These are phyloP conservation scores for Neonothopanus nambi DNA, from an alignment of 1,284 basidiomycete species.

Conservation along the genomic window DNA sequence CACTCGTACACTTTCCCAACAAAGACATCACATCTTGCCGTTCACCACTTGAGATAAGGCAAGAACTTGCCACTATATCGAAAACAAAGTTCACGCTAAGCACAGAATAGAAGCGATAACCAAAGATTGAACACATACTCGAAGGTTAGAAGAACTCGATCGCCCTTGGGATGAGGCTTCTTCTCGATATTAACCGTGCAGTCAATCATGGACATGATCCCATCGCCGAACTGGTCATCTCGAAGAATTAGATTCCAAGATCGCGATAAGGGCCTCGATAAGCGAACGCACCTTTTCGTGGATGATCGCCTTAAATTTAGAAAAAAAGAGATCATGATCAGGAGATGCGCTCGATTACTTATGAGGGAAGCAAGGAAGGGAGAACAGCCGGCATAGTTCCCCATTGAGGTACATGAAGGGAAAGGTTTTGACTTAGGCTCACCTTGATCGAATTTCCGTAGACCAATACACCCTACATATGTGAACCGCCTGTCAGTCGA, in stretches of 20 bases:
- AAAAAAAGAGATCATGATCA: background rate
- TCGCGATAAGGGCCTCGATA: background rate
- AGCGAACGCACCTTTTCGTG: slow-evolving; percentile 72
- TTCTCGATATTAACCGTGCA: slow-evolving; percentile 74
- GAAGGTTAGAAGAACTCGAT: slow-evolving; percentile 80
- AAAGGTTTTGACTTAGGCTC: slow-evolving; percentile 16
- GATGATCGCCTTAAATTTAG: slow-evolving; percentile 61
- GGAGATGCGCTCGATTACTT: background rate
- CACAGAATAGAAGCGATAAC: background rate
- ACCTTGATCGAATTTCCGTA: slow-evolving; percentile 83
- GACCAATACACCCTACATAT: slow-evolving; percentile 64
- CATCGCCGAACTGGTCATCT: slow-evolving; percentile 74
- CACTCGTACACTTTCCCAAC: background rate
- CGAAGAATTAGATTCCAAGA: slow-evolving; percentile 1
- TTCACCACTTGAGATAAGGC: slow-evolving; percentile 15
- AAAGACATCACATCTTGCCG: background rate
- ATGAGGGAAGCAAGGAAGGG: background rate
- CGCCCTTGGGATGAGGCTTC: slow-evolving; percentile 81
- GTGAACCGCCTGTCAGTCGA: background rate
- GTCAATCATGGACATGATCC: slow-evolving; percentile 91
- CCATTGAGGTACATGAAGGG: background rate
- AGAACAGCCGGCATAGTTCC: background rate
- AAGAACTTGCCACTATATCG: slow-evolving; percentile 15
- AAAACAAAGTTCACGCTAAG: background rate
- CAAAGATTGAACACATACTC: slow-evolving; percentile 55